Evolutionary conservation across 768 basidiomycete genomes (phyloP).

Genomic region (Suillus fuscotomentosus): DNA sequence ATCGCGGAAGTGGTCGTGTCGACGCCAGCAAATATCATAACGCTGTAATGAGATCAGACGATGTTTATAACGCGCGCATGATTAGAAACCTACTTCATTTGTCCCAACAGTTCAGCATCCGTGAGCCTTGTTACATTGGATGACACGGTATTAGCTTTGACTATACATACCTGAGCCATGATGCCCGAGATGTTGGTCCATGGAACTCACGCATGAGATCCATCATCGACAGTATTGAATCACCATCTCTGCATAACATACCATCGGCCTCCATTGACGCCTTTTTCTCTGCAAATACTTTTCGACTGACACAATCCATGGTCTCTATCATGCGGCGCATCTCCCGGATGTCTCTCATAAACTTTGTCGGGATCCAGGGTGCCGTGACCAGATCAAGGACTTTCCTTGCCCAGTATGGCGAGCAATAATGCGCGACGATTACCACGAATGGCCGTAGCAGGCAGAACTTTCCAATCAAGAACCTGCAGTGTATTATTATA

Average conservation of each 20-base stretch:
- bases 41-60: conserved; percentile 22
- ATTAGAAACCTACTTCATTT: conserved; percentile 42
- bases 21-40: conserved; percentile 43
- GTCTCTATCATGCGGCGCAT: conserved; percentile 46
- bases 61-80: too few species aligned
- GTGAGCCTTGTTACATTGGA: conserved; percentile 19
- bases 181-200: not conserved
- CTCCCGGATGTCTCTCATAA: conserved; percentile 34
- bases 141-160: conserved; percentile 28
- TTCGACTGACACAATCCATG: conserved; percentile 40
- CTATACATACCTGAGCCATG: conserved; percentile 15
- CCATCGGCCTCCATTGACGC: conserved; percentile 7
- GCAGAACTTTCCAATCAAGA: conserved; percentile 19
- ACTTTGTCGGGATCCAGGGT: conserved; percentile 1
- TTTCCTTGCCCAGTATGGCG: conserved; percentile 28
- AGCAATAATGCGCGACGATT: conserved; percentile 25
- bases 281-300: conserved; percentile 38
- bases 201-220: conserved; percentile 44
- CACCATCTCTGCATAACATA: conserved; percentile 13
- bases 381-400: conserved; percentile 18
- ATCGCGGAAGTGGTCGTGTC: conserved; percentile 44
- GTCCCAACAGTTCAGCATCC: conserved; percentile 45
- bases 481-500: conserved; percentile 14
- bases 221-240: conserved; percentile 25
- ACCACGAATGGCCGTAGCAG: conserved; percentile 31